Conservation (phyloP, 169 alveolate genomes). For the Amoebophrya sp. region DNA sequence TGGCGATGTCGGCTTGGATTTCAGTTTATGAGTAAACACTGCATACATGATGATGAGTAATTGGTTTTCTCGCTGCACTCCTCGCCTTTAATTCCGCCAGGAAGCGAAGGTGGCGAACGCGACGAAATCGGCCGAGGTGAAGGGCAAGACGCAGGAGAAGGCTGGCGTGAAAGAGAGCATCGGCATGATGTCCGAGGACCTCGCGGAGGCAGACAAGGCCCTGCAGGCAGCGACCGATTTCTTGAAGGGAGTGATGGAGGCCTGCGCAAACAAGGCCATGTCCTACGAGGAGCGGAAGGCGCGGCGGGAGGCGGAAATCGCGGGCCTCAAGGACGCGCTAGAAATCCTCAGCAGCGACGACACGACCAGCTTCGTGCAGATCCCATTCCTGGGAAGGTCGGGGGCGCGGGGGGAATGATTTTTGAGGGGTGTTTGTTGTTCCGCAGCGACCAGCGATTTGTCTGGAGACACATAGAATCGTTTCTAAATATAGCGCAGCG, state of each 20-base stretch:
- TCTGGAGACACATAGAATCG: no score
- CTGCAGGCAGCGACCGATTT: neutral
- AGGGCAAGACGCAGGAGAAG: slow-evolving; percentile 6
- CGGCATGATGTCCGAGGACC: neutral
- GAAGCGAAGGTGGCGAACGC: neutral
- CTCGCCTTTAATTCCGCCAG: no score
- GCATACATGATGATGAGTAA: no score
- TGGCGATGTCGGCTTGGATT: no score
- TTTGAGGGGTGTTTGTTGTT: no score
- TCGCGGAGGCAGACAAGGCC: neutral
- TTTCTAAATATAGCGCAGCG: no score
- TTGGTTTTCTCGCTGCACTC: no score
- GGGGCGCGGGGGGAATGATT: no score
- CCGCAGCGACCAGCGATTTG: no score
- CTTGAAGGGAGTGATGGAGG: neutral
- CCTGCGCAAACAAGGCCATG: neutral
- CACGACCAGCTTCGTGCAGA: neutral
- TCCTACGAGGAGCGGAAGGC: neutral
- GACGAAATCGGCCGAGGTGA: neutral
- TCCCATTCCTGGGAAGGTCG: no score
- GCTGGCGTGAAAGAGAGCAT: neutral
- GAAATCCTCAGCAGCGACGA: neutral
- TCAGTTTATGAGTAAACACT: no score
- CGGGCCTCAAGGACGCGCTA: neutral
- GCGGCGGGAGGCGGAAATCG: slow-evolving; percentile 1